Percentiles rank a stretch among this genome's conserved stretches.
These are phyloP conservation scores for Alternaria rosae DNA, from an alignment of 2,329 filamentous ascomycete species.

Conservation along the genomic window DNA sequence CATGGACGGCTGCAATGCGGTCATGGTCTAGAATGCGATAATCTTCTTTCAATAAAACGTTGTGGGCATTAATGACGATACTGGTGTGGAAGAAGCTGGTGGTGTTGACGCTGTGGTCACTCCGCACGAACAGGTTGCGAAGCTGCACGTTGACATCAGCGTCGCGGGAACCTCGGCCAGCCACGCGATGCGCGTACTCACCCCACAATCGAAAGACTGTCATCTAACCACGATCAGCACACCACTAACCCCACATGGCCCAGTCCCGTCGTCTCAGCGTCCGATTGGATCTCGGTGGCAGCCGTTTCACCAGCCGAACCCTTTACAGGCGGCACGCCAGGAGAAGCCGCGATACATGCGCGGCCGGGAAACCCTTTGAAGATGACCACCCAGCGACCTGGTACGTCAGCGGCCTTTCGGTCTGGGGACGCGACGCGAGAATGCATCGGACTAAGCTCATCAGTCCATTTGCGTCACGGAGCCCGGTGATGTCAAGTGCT, in stretches of 20 bases:
- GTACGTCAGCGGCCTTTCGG: constrained; percentile 30
- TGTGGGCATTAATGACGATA: constrained; percentile 9
- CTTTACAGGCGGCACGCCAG: constrained; percentile 19
- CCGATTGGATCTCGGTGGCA: constrained; percentile 25
- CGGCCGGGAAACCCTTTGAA: constrained; percentile 40
- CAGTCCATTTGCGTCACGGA: constrained; percentile 12
- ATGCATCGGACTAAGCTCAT: constrained; percentile 34
- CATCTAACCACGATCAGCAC: constrained; percentile 19
- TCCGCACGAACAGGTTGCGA: constrained; percentile 5
- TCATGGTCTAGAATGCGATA: neutral
- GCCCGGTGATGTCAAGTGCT: constrained; percentile 25
- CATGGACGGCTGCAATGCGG: constrained; percentile 14
- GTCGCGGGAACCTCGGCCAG: constrained; percentile 13
- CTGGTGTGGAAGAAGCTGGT: neutral
- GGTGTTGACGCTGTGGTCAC: constrained; percentile 10
- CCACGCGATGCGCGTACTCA: constrained; percentile 19
- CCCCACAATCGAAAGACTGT: constrained; percentile 28
- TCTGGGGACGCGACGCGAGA: constrained; percentile 31
- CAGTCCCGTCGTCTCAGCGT: constrained; percentile 15
- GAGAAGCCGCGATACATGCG: constrained; percentile 32
- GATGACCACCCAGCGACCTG: constrained; percentile 18
- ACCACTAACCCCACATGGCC: constrained; percentile 27
- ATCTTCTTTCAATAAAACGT: neutral
- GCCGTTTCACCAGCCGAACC: constrained; percentile 25
- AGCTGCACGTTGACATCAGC: constrained; percentile 18